Conservation (phyloP, 2,329 filamentous ascomycete genomes). For the Calonectria montana region DNA sequence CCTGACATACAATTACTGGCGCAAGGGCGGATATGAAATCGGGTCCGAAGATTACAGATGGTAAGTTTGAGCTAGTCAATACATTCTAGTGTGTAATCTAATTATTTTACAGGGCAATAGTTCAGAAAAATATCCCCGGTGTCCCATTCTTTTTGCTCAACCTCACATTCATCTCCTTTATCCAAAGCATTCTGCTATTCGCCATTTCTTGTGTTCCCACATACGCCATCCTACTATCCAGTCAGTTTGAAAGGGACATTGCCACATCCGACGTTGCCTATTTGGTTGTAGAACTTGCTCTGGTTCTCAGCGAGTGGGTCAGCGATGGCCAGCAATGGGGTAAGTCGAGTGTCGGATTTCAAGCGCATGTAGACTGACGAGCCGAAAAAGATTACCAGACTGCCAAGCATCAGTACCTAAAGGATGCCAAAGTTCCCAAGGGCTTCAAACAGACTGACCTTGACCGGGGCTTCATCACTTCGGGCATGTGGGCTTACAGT, state of each 20-base stretch:
- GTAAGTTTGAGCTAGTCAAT: constrained; percentile 45
- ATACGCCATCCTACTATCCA: constrained; percentile 83
- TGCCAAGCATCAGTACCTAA: constrained; percentile 81
- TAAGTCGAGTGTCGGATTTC: constrained; percentile 49
- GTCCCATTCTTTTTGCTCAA: constrained; percentile 86
- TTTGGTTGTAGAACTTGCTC: constrained; percentile 56
- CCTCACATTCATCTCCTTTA: constrained; percentile 86
- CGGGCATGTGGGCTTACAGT: constrained; percentile 87
- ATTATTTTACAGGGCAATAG: constrained; percentile 67
- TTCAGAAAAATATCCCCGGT: constrained; percentile 73
- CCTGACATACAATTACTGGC: constrained; percentile 96
- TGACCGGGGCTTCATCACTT: constrained; percentile 88
- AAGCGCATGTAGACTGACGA: constrained; percentile 8
- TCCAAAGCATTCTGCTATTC: constrained; percentile 86
- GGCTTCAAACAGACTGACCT: constrained; percentile 78
- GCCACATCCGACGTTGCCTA: constrained; percentile 61
- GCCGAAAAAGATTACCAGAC: constrained; percentile 74
- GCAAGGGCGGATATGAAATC: constrained; percentile 88
- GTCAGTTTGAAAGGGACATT: constrained; percentile 67
- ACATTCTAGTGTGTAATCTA: constrained; percentile 5
- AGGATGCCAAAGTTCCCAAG: constrained; percentile 76
- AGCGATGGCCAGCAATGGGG: constrained; percentile 95
- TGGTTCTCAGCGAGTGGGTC: constrained; percentile 77
- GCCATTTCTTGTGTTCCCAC: constrained; percentile 79
- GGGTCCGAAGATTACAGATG: constrained; percentile 97